These are phyloP conservation scores for Sesbania bispinosa DNA, from an alignment of 306 rosid species.

Conservation along the genomic window DNA sequence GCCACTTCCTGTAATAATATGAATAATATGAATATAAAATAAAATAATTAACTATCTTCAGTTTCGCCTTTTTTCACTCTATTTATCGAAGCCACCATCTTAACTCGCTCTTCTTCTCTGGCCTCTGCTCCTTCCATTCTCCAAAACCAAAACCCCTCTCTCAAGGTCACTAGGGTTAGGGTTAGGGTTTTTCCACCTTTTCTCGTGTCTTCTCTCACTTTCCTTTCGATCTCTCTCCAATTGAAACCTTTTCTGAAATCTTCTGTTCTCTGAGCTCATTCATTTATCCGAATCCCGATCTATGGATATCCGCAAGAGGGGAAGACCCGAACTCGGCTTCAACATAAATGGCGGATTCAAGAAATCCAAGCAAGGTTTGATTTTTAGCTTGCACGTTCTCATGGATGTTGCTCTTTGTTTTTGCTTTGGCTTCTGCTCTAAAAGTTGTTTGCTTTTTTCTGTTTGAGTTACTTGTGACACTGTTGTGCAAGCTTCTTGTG, in stretches of 20 bases:
- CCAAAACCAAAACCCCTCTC: slow-evolving; percentile 42
- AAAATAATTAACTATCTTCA: neutral
- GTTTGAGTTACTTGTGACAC: neutral
- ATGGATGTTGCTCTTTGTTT: neutral
- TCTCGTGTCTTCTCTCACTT: neutral
- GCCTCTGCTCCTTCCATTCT: neutral
- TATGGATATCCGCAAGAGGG: slow-evolving; percentile 72
- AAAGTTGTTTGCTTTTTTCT: neutral
- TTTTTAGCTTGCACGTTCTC: neutral
- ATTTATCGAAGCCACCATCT: slow-evolving; percentile 11
- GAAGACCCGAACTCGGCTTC: slow-evolving; percentile 48
- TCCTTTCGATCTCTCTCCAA: neutral
- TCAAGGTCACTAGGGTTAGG: slow-evolving; percentile 28
- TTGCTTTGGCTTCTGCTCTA: neutral
- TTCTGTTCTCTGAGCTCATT: neutral
- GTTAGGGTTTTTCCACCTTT: slow-evolving; percentile 30
- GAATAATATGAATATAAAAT: neutral
- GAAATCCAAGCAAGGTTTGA: slow-evolving; percentile 61
- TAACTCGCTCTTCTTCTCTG: neutral
- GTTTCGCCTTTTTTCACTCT: neutral
- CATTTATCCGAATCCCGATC: slow-evolving; percentile 45
- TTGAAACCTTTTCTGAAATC: neutral
- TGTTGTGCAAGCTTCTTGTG: neutral
- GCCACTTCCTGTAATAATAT: neutral
- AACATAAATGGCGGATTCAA: slow-evolving; percentile 62